Evolutionary conservation across 768 basidiomycete species (phyloP).

Genomic region (Russula foetens): DNA sequence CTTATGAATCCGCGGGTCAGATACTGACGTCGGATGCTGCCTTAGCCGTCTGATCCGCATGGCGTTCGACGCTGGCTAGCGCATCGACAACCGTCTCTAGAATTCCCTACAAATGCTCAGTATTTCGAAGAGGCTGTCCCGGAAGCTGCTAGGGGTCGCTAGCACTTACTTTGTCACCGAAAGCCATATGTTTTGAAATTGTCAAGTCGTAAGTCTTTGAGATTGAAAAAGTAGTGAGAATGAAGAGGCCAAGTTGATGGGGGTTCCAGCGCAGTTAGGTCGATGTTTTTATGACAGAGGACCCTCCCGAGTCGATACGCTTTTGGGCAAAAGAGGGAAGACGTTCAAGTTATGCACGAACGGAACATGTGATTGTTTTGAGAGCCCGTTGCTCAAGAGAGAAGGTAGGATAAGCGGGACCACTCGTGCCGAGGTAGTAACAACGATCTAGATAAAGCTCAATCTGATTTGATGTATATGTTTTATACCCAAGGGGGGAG

Average conservation of each 20-base stretch:
- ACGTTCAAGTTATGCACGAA: background rate
- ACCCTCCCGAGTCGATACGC: background rate
- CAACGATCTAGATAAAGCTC: background rate
- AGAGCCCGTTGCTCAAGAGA: background rate
- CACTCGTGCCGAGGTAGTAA: background rate
- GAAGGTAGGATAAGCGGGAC: background rate
- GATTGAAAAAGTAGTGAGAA: background rate
- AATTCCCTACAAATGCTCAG: background rate
- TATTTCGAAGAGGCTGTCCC: background rate
- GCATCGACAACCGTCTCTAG: background rate
- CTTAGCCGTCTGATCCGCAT: background rate
- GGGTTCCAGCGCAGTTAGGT: background rate
- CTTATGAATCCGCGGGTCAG: background rate
- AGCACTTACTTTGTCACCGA: background rate
- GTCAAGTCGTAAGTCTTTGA: background rate
- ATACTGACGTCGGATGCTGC: background rate
- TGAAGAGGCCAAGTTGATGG: background rate
- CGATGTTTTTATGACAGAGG: conserved; percentile 1
- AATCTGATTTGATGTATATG: background rate
- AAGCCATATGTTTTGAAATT: background rate
- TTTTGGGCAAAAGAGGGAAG: background rate
- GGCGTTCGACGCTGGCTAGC: too few relatives aligned
- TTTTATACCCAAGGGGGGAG: too few relatives aligned
- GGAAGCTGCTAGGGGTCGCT: too few relatives aligned
- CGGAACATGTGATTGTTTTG: conserved; percentile 7